Evolutionary conservation across 2,329 filamentous ascomycete genomes (phyloP).

Genomic region (Cadophora gregata): DNA sequence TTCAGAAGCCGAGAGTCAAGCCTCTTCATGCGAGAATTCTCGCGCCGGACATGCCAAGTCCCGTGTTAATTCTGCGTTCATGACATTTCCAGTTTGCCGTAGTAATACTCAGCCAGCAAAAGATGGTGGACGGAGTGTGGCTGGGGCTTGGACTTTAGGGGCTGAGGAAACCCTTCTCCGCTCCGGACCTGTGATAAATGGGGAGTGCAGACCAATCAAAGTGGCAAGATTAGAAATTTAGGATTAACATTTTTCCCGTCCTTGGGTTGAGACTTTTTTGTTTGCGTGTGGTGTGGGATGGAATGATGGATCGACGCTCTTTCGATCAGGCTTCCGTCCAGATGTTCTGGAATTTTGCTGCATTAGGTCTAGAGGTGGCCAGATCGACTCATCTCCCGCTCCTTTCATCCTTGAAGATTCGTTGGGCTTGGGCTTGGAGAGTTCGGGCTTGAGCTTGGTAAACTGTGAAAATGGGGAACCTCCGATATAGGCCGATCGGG

Average conservation of each 20-base stretch:
- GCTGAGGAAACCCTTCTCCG: not conserved
- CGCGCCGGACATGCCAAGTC: not conserved
- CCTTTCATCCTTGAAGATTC: not conserved
- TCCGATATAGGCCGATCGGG: slow-evolving; percentile 22
- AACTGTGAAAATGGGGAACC: not conserved
- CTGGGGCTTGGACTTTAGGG: not conserved
- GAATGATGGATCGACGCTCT: not conserved
- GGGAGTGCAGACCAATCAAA: slow-evolving; percentile 4
- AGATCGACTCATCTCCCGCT: slow-evolving; percentile 1
- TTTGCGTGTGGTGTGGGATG: not conserved
- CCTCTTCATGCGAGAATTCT: not conserved
- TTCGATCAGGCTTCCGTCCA: slow-evolving; percentile 2
- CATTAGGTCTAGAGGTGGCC: slow-evolving; percentile 14
- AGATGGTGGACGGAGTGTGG: slow-evolving; percentile 13
- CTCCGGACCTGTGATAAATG: not conserved
- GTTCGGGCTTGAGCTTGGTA: not conserved
- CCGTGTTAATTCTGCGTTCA: not conserved
- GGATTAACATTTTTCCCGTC: slow-evolving; percentile 13
- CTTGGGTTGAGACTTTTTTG: not conserved
- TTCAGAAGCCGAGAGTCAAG: slow-evolving; percentile 11
- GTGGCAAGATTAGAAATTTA: slow-evolving; percentile 5
- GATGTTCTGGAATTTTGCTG: slow-evolving; percentile 25
- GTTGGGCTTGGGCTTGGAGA: not conserved
- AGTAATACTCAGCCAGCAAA: not conserved
- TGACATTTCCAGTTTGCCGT: slow-evolving; percentile 6